phyloP scores from a whole-genome alignment of 208 protist genomes.

The Plasmodiophora brassicae region DNA sequence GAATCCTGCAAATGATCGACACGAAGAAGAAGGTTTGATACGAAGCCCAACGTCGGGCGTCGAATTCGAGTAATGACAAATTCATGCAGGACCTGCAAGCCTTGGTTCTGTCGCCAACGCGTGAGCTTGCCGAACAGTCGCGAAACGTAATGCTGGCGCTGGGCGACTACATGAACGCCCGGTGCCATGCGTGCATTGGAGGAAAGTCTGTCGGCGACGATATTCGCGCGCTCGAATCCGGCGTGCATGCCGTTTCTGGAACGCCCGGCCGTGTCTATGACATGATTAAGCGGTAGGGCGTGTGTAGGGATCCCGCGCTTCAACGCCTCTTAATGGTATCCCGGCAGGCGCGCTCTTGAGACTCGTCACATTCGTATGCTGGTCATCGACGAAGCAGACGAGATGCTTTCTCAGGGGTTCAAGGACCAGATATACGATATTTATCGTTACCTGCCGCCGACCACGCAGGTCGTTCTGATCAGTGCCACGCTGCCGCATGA shows the following conservation, averaged over 20 bases:
- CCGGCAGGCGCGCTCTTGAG: conserved; percentile 56
- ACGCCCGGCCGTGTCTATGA: conserved; percentile 96
- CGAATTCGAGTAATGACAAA: conserved; percentile 52
- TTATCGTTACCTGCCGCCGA: conserved; percentile 88
- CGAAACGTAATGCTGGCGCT: conserved; percentile 81
- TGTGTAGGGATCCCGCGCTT: background rate
- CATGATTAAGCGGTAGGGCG: conserved; percentile 80
- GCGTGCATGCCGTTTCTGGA: conserved; percentile 87
- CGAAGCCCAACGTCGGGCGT: conserved; percentile 50
- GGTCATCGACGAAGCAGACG: conserved; percentile 98
- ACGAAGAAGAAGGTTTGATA: background rate
- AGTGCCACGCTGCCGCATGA: conserved; percentile 97
- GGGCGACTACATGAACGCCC: conserved; percentile 86
- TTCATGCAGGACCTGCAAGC: conserved; percentile 75
- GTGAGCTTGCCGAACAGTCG: conserved; percentile 93
- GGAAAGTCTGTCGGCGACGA: conserved; percentile 90
- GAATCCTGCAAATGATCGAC: conserved; percentile 49
- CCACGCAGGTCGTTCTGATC: conserved; percentile 93
- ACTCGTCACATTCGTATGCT: conserved; percentile 80
- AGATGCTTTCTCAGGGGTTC: conserved; percentile 91
- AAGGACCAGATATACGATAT: conserved; percentile 98
- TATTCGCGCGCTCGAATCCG: conserved; percentile 78
- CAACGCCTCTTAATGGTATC: background rate
- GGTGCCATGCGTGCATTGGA: conserved; percentile 71
- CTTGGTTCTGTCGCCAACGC: conserved; percentile 90